Base-by-base conservation (phyloP, 768 basidiomycete genomes). In the Lentinula raphanica region DNA sequence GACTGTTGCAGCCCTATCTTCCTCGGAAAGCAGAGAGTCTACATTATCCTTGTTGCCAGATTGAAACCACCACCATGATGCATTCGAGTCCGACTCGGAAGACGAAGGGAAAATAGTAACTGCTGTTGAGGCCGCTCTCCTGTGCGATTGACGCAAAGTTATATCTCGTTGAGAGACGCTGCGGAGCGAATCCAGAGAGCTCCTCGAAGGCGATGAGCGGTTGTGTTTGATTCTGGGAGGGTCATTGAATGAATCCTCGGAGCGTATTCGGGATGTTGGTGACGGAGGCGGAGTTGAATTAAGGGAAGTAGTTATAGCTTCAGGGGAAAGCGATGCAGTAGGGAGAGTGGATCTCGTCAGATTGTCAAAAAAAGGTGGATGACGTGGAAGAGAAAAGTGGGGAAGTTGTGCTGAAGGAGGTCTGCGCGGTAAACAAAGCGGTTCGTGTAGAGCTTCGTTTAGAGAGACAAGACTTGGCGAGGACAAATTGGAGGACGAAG, bases 331-430 rank as follows among this genome's bases (percentile, higher is more conserved):
- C 1, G 84, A 82, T 5, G 84, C 74, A 6, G 82, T 86, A 25
- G 88, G 87, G 25, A 87, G 76, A 0, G 87, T 83, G 1, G 80
- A 76, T 46, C 85, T 80, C 3, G 84, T 78, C 54, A 87, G 75
- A 61, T 67, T 76, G 64, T 80, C 79, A 54, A 86, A 68, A 55
- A 82, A 77, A 7, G 79, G 78, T 7, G 84, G 84, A 0, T 79
- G 74, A 29, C 76, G 74, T 0, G 72, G 63, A 28, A 77, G 68
- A n/a, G 65, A 57, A 38, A 39, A 67, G 3, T 73, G 65, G 4
- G 78, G 71, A 17, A 79, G 72, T 38, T 70, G 69, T 23, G 80
- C 79, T 27, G 68, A 68, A 49, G 79, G 77, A 12, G 72, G 58
- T 15, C 65, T 68, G 1, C 67, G 59, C 28, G 60, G 61, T 38